A percentile compares a stretch with the other conserved stretches of the same genome.
These are phyloP conservation scores for Eutrema japonicum DNA, from an alignment of 345 rosid species.

Conservation along the genomic window DNA sequence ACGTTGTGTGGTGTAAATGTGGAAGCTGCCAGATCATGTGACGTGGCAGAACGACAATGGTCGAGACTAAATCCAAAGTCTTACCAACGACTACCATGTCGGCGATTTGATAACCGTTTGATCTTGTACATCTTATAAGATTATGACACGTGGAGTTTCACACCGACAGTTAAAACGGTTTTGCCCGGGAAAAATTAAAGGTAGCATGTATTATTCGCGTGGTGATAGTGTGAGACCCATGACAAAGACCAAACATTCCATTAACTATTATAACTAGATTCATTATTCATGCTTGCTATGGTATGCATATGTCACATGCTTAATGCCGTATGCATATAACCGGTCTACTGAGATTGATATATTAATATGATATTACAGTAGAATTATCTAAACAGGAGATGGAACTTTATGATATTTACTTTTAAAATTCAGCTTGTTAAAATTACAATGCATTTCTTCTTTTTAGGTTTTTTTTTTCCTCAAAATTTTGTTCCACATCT, in stretches of 20 bases:
- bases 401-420: too few species aligned
- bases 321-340: background rate
- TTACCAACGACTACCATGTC: conserved; percentile 25
- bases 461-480: background rate
- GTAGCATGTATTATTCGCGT: background rate
- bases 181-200: conserved; percentile 16
- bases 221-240: conserved; percentile 19
- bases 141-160: conserved; percentile 12
- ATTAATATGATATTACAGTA: too few species aligned
- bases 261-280: background rate
- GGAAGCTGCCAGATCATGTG: conserved; percentile 10
- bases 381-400: background rate
- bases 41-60: conserved; percentile 32
- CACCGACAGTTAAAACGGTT: conserved; percentile 7
- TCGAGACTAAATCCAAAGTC: conserved; percentile 4
- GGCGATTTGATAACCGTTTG: conserved; percentile 11
- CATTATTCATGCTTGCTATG: background rate
- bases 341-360: background rate
- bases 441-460: background rate
- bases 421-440: background rate
- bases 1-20: conserved; percentile 27
- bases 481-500: too few species aligned
- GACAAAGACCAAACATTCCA: background rate
- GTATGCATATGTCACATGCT: background rate
- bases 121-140: background rate